A percentile compares a stretch with the other conserved stretches of the same genome.
These are phyloP conservation scores for Pichia paraexigua DNA, from an alignment of 805 yeast species.

Conservation along the genomic window DNA sequence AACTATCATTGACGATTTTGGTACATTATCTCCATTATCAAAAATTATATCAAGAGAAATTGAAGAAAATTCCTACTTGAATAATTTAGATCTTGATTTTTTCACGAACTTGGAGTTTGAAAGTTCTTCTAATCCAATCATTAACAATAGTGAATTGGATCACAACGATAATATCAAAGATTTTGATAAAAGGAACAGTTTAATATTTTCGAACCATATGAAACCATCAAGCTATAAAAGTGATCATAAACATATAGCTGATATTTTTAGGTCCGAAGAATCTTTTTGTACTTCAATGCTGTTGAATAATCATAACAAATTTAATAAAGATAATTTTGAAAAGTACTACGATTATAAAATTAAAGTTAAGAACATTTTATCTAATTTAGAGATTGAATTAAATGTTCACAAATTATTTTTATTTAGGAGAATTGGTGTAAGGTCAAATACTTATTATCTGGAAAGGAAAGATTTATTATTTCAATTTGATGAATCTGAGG, in stretches of 20 bases:
- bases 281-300: background rate
- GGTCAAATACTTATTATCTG: background rate
- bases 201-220: background rate
- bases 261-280: background rate
- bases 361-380: background rate
- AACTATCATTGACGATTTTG: constrained; percentile 44
- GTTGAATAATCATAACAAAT: background rate
- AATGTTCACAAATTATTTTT: constrained; percentile 10
- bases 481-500: background rate
- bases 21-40: constrained; percentile 41
- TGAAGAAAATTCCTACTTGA: background rate
- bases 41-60: background rate
- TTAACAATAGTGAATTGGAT: background rate
- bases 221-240: background rate
- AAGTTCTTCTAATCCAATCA: background rate
- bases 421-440: constrained; percentile 6
- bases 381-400: constrained; percentile 2
- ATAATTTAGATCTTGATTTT: background rate
- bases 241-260: background rate
- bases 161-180: background rate
- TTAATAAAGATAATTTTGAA: constrained; percentile 3
- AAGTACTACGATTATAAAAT: constrained; percentile 12
- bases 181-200: background rate
- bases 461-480: constrained; percentile 14
- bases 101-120: background rate